Evolutionary conservation across 148 eudicot genomes (phyloP).

Genomic region (Rhododendron vialii): DNA sequence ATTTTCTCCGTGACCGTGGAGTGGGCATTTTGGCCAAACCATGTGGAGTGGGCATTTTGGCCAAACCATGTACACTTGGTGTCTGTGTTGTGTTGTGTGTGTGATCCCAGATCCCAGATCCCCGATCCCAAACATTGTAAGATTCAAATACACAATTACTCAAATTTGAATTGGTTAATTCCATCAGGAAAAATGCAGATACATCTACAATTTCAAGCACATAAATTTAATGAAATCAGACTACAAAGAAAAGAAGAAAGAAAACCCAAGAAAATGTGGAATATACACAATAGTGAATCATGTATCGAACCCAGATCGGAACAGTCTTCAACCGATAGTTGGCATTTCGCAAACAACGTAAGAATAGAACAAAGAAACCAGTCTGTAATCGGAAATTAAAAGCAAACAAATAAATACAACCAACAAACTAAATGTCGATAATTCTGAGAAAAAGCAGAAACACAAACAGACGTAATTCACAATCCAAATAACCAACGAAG

Average conservation of each 20-base stretch:
- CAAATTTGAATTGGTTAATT: neutral
- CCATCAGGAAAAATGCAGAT: neutral
- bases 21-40: neutral
- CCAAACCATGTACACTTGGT: neutral
- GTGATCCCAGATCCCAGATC: neutral
- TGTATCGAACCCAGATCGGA: conserved; percentile 10
- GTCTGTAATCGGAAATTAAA: neutral
- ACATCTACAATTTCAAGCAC: neutral
- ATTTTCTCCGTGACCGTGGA: neutral
- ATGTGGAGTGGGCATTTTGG: neutral
- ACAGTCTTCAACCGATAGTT: neutral
- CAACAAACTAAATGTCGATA: neutral
- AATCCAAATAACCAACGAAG: neutral
- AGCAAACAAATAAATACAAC: neutral
- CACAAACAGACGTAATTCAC: neutral
- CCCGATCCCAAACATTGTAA: neutral
- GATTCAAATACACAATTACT: neutral
- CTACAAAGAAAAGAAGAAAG: neutral
- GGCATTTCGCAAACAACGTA: neutral
- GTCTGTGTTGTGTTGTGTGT: neutral
- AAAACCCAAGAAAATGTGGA: neutral
- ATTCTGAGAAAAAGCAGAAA: neutral
- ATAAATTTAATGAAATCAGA: neutral
- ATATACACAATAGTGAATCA: neutral
- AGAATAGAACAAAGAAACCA: neutral